Evolutionary conservation across 1,284 basidiomycete genomes (phyloP), one percentile per base, ranked within the genome.

Genomic region (Fomitopsis betulina): DNA sequence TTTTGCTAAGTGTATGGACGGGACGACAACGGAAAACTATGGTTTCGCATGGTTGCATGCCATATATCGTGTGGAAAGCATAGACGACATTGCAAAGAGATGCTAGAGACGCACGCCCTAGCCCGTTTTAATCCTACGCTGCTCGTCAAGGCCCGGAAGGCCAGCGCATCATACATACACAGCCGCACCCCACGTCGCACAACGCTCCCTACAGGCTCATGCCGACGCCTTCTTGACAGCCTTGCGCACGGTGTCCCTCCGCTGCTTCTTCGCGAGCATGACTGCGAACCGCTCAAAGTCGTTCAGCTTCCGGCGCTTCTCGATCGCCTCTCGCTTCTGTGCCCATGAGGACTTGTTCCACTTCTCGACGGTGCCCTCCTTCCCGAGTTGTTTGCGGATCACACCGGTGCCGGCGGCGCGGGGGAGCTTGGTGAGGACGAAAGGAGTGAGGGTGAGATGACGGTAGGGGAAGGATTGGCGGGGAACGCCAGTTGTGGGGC

Each of bases 391-490:
- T 80, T 95, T 97, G 80, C 87, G 90, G 73, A 98, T 83, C 64
- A 82, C 81, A 62, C 93, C 85, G 12, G 92, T 79, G 63, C 94
- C 87, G 52, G 96, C 93, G 60, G 76, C 93, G 66, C 96, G 94
- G 71, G 96, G 94, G 58, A 99, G 87, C 64, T 85, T 87, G 66
- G 87, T 84, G 68, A 98, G 81, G 69, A 85, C 81, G 76, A 96
- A 81, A 62, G 93, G 91, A 43, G 96, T 98, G 72, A 99, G 90
- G 73, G 89, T 86, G 69, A 98, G 83, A 79, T 97, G 87, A 75
- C 92, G 91, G 89, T 92, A 98, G 66, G 92, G 85, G 83, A 89
- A 92, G 37, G 90, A 73, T 79, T 98, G 96, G 70, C 96, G 94
- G 67, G 94, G 86, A 55, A 99, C 96, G 65, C 84, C 87, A 61